A percentile compares a stretch with the other conserved stretches of the same genome.
Conservation (phyloP, 305 asterid species). For the Nicotiana rustica region DNA sequence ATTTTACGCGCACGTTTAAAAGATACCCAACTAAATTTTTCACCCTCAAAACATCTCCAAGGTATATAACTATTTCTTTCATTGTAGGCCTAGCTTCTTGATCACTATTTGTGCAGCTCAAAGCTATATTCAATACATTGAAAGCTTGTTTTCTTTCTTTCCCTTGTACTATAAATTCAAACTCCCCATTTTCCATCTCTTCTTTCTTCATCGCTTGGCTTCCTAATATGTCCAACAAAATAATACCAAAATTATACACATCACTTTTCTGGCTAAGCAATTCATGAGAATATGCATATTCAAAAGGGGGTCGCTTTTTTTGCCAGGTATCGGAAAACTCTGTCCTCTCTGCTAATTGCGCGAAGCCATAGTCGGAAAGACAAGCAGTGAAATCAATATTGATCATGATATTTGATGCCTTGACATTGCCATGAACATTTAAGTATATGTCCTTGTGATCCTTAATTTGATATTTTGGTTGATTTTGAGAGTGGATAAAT, state of each 20-base stretch:
- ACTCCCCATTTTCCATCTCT: slow-evolving; percentile 1
- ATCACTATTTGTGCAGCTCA: slow-evolving; percentile 45
- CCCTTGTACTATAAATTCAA: slow-evolving; percentile 43
- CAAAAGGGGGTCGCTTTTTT: slow-evolving; percentile 26
- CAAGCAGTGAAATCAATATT: slow-evolving; percentile 56
- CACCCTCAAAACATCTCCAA: slow-evolving; percentile 39
- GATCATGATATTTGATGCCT: slow-evolving; percentile 61
- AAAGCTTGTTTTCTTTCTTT: slow-evolving; percentile 43
- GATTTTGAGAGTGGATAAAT: slow-evolving; percentile 57
- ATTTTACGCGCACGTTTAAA: no score
- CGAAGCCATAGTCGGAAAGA: slow-evolving; percentile 58
- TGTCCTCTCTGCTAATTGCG: slow-evolving; percentile 52
- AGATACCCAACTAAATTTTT: not conserved
- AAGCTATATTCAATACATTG: slow-evolving; percentile 47
- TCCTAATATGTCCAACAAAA: slow-evolving; percentile 56
- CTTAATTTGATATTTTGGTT: slow-evolving; percentile 42
- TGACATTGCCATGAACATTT: slow-evolving; percentile 67
- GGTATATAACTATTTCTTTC: slow-evolving; percentile 38
- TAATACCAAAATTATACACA: slow-evolving; percentile 57
- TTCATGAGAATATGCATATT: slow-evolving; percentile 31
- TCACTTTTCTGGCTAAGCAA: slow-evolving; percentile 48
- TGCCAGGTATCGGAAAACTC: slow-evolving; percentile 45
- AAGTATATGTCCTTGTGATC: slow-evolving; percentile 45
- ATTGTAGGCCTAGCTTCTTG: slow-evolving; percentile 53
- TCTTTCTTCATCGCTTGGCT: slow-evolving; percentile 33